Conservation (phyloP, 768 basidiomycete species). For the Daedaleopsis sinensis region DNA sequence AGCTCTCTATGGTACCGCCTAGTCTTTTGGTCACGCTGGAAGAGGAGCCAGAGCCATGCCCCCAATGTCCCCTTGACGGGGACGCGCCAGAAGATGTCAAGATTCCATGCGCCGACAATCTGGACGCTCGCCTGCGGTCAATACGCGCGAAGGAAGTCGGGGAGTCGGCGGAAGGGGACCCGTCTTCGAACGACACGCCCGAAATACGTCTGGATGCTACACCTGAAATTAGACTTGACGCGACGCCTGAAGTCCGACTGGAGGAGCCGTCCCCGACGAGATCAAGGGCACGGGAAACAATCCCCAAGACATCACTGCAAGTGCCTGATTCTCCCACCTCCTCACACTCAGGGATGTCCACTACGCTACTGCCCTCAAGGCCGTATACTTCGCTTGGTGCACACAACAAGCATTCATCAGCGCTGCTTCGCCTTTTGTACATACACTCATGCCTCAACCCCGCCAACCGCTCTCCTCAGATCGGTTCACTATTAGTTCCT, state of each 20-base stretch:
- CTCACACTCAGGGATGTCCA: slow-evolving; percentile 32
- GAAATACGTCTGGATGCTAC: slow-evolving; percentile 42
- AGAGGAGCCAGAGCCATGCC: slow-evolving; percentile 50
- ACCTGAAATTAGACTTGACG: slow-evolving; percentile 44
- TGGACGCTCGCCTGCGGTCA: slow-evolving; percentile 55
- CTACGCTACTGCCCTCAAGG: slow-evolving; percentile 51
- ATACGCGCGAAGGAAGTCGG: slow-evolving; percentile 38
- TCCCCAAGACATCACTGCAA: slow-evolving; percentile 39
- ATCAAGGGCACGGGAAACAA: slow-evolving; percentile 14
- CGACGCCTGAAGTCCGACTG: slow-evolving; percentile 43
- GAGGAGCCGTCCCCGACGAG: slow-evolving; percentile 33
- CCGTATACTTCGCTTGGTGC: slow-evolving; percentile 46
- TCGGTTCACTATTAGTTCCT: slow-evolving; percentile 70
- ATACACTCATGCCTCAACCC: slow-evolving; percentile 74
- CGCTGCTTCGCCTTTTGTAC: slow-evolving; percentile 71
- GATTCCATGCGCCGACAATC: slow-evolving; percentile 50
- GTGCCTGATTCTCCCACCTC: slow-evolving; percentile 36
- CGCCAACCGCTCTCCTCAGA: slow-evolving; percentile 65
- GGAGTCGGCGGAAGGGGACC: slow-evolving; percentile 16
- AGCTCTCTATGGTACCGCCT: slow-evolving; percentile 57
- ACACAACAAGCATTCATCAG: slow-evolving; percentile 63
- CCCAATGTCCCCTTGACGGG: slow-evolving; percentile 54
- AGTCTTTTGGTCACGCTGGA: slow-evolving; percentile 52
- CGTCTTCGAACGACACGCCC: slow-evolving; percentile 33
- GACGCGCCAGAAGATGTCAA: slow-evolving; percentile 47